A percentile compares a stretch with the other conserved stretches of the same genome.
Evolutionary conservation across 768 basidiomycete genomes (phyloP).

Genomic region (Trametes punicea): DNA sequence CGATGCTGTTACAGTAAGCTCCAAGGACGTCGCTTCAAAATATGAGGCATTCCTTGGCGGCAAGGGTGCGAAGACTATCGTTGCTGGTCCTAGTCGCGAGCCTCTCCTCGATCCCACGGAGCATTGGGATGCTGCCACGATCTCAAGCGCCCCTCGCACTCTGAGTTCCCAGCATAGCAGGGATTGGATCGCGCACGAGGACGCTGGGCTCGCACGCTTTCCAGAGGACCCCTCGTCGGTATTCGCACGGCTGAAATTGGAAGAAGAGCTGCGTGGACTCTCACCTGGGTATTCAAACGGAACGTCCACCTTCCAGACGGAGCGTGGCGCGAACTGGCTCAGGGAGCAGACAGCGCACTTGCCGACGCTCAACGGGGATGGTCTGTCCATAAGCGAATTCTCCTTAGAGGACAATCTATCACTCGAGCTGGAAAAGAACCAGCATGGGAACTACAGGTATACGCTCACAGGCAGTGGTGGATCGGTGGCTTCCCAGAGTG

Average conservation of each 20-base stretch:
- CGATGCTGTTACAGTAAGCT: slow-evolving; percentile 74
- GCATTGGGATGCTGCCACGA: slow-evolving; percentile 23
- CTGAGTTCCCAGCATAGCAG: slow-evolving; percentile 6
- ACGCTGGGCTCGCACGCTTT: slow-evolving; percentile 6
- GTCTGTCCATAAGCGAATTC: slow-evolving; percentile 55
- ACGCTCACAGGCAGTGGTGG: slow-evolving; percentile 56
- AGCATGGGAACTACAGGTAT: slow-evolving; percentile 74
- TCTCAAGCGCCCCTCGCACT: slow-evolving; percentile 20
- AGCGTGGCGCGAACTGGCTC: slow-evolving; percentile 78
- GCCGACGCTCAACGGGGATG: slow-evolving; percentile 56
- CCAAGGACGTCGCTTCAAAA: slow-evolving; percentile 48
- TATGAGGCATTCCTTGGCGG: slow-evolving; percentile 21
- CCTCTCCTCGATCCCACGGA: slow-evolving; percentile 17
- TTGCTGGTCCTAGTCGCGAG: slow-evolving; percentile 25
- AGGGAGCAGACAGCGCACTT: slow-evolving; percentile 74
- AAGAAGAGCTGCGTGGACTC: slow-evolving; percentile 34
- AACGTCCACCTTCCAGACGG: slow-evolving; percentile 45
- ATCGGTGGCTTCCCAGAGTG: slow-evolving; percentile 43
- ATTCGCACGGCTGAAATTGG: slow-evolving; percentile 54
- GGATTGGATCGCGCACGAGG: slow-evolving; percentile 2
- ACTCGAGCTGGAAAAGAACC: slow-evolving; percentile 64
- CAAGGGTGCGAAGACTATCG: slow-evolving; percentile 26
- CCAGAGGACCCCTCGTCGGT: slow-evolving; percentile 19
- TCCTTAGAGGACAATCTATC: slow-evolving; percentile 41
- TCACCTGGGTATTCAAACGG: slow-evolving; percentile 37